Percentiles rank a stretch among this genome's conserved stretches.
phyloP scores from a whole-genome alignment of 1,139 yeast genomes.

The Candida sanyaensis region DNA sequence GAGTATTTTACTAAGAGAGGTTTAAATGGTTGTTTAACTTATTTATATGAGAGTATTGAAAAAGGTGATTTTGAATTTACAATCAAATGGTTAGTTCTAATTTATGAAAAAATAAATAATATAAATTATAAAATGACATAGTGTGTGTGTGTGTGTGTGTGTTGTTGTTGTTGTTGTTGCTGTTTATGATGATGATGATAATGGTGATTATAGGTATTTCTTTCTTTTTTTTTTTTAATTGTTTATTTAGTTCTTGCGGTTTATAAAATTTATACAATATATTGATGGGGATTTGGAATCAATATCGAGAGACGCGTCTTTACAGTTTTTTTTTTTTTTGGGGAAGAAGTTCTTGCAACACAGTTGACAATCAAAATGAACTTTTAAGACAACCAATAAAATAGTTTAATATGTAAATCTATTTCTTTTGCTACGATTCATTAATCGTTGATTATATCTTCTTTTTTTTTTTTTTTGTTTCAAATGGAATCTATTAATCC shows the following conservation, averaged over 20 bases:
- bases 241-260: not conserved
- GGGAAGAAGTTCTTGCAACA: not conserved
- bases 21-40: slow-evolving; percentile 24
- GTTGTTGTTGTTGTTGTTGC: not conserved
- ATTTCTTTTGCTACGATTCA: not conserved
- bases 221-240: not conserved
- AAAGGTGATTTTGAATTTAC: slow-evolving; percentile 26
- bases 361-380: slow-evolving; percentile 6
- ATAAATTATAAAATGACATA: slow-evolving; percentile 17
- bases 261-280: too few species aligned
- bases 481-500: slow-evolving; percentile 8
- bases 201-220: not conserved
- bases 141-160: not conserved
- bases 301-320: too few species aligned
- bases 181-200: not conserved
- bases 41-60: slow-evolving; percentile 25
- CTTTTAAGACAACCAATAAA: not conserved
- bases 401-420: not conserved
- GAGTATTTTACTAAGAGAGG: slow-evolving; percentile 9
- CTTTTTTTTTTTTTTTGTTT: too few species aligned
- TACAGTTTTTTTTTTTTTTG: not conserved
- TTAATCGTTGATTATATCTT: not conserved
- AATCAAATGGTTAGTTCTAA: slow-evolving; percentile 29
- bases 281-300: too few species aligned
- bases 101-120: slow-evolving; percentile 28